Evolutionary conservation across 768 basidiomycete species (phyloP).

Genomic region (Collybia mongolica): DNA sequence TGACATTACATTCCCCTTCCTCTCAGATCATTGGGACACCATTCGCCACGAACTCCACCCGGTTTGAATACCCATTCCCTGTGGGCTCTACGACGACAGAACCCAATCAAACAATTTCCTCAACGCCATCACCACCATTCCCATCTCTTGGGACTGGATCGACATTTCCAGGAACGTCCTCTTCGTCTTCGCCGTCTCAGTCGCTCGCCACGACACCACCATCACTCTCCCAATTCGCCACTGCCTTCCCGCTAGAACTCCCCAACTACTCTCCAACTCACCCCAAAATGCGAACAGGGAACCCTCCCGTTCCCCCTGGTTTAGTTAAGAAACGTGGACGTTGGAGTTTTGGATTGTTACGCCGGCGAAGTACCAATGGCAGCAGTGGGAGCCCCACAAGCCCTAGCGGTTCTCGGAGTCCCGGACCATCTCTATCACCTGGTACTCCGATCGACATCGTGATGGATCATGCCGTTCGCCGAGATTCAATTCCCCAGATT

Average conservation of each 20-base stretch:
- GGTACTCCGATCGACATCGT: neutral
- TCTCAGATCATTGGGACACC: conserved; percentile 31
- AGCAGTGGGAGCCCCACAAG: conserved; percentile 2
- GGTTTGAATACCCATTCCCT: conserved; percentile 32
- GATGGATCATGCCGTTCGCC: too few relatives aligned
- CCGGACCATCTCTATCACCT: neutral
- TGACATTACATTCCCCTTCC: conserved; percentile 23
- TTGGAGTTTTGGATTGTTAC: conserved; percentile 17
- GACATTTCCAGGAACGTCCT: conserved; percentile 1
- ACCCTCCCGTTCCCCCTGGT: conserved; percentile 26
- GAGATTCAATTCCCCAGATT: too few relatives aligned
- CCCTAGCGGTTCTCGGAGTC: neutral
- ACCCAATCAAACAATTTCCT: conserved; percentile 2
- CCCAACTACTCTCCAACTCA: conserved; percentile 16
- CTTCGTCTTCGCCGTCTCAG: conserved; percentile 6
- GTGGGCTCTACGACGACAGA: conserved; percentile 1
- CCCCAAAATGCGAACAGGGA: conserved; percentile 19
- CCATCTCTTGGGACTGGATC: conserved; percentile 8
- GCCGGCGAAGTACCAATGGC: conserved; percentile 11
- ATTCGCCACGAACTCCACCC: conserved; percentile 25
- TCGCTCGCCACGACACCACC: conserved; percentile 13
- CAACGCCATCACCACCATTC: conserved; percentile 7
- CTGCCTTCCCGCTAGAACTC: conserved; percentile 5
- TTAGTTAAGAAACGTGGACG: conserved; percentile 23
- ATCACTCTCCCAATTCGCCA: conserved; percentile 9